Percentiles rank a stretch among this genome's conserved stretches.
Evolutionary conservation across 257 asterid genomes (phyloP).

Genomic region (Echites panduratus): DNA sequence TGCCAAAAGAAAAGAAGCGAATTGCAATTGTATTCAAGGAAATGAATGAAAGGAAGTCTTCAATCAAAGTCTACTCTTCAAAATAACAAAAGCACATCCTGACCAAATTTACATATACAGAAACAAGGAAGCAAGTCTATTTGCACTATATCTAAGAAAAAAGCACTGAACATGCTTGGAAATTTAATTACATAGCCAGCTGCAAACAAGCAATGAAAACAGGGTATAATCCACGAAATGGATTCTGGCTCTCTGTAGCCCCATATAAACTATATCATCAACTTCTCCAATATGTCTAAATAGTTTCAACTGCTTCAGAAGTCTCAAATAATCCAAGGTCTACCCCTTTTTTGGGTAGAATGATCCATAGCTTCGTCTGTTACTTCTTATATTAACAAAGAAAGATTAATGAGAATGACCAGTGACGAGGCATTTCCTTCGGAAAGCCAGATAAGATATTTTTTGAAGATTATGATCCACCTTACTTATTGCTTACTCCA

Average conservation of each 20-base stretch:
- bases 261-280: neutral
- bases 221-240: neutral
- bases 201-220: neutral
- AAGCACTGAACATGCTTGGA: neutral
- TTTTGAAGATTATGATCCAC: neutral
- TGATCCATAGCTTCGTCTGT: neutral
- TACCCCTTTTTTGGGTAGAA: neutral
- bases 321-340: neutral
- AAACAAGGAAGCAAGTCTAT: neutral
- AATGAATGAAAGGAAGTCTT: conserved; percentile 1
- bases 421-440: neutral
- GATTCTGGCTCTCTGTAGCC: neutral
- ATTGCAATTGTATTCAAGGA: conserved; percentile 4
- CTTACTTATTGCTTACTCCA: neutral
- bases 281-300: neutral
- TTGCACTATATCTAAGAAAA: neutral
- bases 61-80: neutral
- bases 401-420: neutral
- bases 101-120: neutral
- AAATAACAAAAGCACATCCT: neutral
- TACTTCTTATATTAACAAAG: neutral
- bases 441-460: neutral
- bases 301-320: neutral
- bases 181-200: neutral
- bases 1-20: conserved; percentile 26